Evolutionary conservation across 2,329 filamentous ascomycete species (phyloP), one percentile per base, ranked within the genome.

Genomic region (Neofusicoccum ribis): DNA sequence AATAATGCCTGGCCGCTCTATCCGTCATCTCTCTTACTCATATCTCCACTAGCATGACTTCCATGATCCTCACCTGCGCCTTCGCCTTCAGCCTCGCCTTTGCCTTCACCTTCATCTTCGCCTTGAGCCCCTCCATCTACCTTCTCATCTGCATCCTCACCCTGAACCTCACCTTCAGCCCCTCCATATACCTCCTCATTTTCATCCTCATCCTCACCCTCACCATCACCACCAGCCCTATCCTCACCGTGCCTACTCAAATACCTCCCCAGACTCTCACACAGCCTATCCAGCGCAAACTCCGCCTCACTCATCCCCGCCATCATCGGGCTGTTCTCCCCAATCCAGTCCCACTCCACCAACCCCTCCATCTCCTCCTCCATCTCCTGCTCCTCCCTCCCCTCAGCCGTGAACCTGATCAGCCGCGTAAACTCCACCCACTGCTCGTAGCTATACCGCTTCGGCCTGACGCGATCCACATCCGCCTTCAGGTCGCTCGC

Each of bases 361-460:
- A 88, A 71, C 0, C 85, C 86, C 34, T 86, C 84, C n/a, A 85
- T 81, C 20, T 85, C 83, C 65, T 86, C 84, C 7, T 84, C 80
- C 2, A 73, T 70, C 2, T 76, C 70, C 12, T 65, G 68, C 11
- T 70, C 50, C 59, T 63, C 34, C 43, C 77, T 65, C 50, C 56
- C 63, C 6, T 63, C 54, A 14, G 65, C 63, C 2, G 80, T 80
- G 68, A 88, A 88, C 2, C 85, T 81, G 43, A 96, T 91, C 37
- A 97, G 82, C 23, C 86, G 85, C 7, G 93, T 88, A 70, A 92
- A 95, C 80, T 91, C 91, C 0, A 90, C 90, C 93, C 93, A 96
- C 73, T 96, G 90, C 69, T 93, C 88, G 68, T 93, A 97, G 0
- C 81, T 83, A 74, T 97, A 97, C 63, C 83, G 84, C 64, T 88